Base-by-base conservation (phyloP, 495 filamentous ascomycete species). In the Echria macrotheca region DNA sequence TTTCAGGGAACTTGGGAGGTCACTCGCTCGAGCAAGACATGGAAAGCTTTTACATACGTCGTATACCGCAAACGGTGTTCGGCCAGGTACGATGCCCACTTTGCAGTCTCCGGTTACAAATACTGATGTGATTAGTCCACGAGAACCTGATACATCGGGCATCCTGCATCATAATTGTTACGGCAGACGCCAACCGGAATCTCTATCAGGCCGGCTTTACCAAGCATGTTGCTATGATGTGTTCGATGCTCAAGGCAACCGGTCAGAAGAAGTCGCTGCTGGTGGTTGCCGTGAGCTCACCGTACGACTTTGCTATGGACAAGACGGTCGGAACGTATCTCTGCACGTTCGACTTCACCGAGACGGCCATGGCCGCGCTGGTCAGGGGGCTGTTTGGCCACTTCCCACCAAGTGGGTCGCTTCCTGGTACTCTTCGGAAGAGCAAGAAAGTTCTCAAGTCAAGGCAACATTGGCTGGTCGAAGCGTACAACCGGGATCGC, bases 301-400 rank as follows among this genome's bases (percentile, higher is more conserved):
- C 89, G 1, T 95, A 94, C 64, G 89, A 95, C 64, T 95, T 95
- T 65, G 89, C 87, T n/a, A 89, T 87, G 81, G 89, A 95, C 52
- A 79, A 82, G 44, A 76, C 82, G 3, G 87, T 95, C 23, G 85
- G 84, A 7, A 94, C 89, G 3, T 95, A 94, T 60, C 75, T 95
- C 39, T 95, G 89, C 68, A 95, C 89, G 0, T 95, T 91, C 58
- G 89, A 95, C 69, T 94, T 93, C 60, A 95, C 89, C 3, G 89
- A 95, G 55, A 91, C 86, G 0, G 89, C 89, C 18, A 78, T 95
- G 70, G 79, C 82, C 45, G 85, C 89, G 2, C 69, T 95, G 7
- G 88, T 91, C 23, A 83, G 89, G 36, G 83, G 86, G 4, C 63
- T 95, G 2, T 89, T 86, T 58, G 89, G 89, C 11, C 86, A 90